phyloP scores from a whole-genome alignment of 2,329 filamentous ascomycete genomes.

The Dothidotthia symphoricarpi region DNA sequence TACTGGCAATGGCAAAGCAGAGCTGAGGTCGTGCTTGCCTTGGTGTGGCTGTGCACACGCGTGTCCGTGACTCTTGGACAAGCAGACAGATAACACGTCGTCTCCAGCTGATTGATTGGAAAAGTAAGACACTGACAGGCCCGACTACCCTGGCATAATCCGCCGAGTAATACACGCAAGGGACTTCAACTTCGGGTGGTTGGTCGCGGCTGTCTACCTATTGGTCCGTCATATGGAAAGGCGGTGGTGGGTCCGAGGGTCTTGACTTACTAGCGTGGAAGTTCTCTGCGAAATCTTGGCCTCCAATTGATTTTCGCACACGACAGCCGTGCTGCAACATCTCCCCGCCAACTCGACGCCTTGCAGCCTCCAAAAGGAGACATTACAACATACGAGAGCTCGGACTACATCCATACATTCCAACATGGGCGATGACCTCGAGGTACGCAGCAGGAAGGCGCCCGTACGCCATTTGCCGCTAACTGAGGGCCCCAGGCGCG shows the following conservation, averaged over 20 bases:
- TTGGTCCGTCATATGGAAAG: constrained; percentile 1
- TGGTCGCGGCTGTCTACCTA: constrained; percentile 6
- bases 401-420: background rate
- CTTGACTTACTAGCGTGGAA: constrained; percentile 19
- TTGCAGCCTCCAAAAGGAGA: constrained; percentile 1
- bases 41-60: constrained; percentile 33
- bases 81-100: constrained; percentile 15
- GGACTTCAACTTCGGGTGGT: constrained; percentile 3
- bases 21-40: constrained; percentile 24
- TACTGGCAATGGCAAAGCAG: constrained; percentile 8
- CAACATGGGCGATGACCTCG: constrained; percentile 44
- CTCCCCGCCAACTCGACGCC: constrained; percentile 9
- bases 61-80: constrained; percentile 10
- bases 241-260: constrained; percentile 3
- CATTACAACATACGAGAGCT: background rate
- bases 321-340: constrained; percentile 21
- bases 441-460: constrained; percentile 34
- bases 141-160: constrained; percentile 16
- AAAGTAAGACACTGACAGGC: constrained; percentile 11
- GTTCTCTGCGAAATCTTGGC: constrained; percentile 22
- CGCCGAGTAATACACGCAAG: constrained; percentile 11
- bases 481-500: constrained; percentile 48
- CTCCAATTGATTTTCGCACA: constrained; percentile 26
- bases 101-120: constrained; percentile 11
- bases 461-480: constrained; percentile 29